Evolutionary conservation across 768 basidiomycete species (phyloP), one percentile per base, ranked within the genome.

Genomic region (Hemileccinum rubropunctum): DNA sequence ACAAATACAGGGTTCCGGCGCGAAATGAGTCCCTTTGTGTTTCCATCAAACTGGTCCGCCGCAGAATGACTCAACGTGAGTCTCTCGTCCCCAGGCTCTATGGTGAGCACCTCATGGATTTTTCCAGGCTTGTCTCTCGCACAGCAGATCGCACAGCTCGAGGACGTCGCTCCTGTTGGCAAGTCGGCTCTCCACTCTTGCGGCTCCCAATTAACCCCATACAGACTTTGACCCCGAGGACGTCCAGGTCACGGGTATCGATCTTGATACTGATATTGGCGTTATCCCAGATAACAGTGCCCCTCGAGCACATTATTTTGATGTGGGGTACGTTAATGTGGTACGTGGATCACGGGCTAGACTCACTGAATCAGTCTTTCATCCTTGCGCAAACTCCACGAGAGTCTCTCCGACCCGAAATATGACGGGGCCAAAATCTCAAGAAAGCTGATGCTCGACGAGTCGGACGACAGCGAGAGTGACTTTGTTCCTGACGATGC

Each of bases 141-240:
- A 3, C 80, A 95, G 63, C 92, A 95, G 62, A 81, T 97, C 36
- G 86, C 86, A 33, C 79, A 86, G 61, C 80, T 98, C 21, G 79
- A 89, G 41, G 81, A 88, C 45, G 71, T 83, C 18, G 77, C 83
- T 11, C 88, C 88, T 42, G 69, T 74, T 33, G 88, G 91, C 86
- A 61, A 52, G 78, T 69, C 18, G 42, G 27, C 37, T 42, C 21
- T 34, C 48, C 27, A 46, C 42, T 33, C 48, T 45, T 51, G 48
- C 32, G 23, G 39, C 23, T 28, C 30, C 46, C 47, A 37, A 39
- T 52, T 52, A 47, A 58, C 42, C 45, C 27, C 27, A 40, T 51
- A 35, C 60, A 88, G 88, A 90, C 61, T 75, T 81, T 60, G 89
- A 93, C 67, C 86, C 84, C 11, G 91, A 93, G 65, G 82, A 85